These are phyloP conservation scores for Avena atlantica DNA, from an alignment of 176 grass and related monocot genomes.

Conservation along the genomic window DNA sequence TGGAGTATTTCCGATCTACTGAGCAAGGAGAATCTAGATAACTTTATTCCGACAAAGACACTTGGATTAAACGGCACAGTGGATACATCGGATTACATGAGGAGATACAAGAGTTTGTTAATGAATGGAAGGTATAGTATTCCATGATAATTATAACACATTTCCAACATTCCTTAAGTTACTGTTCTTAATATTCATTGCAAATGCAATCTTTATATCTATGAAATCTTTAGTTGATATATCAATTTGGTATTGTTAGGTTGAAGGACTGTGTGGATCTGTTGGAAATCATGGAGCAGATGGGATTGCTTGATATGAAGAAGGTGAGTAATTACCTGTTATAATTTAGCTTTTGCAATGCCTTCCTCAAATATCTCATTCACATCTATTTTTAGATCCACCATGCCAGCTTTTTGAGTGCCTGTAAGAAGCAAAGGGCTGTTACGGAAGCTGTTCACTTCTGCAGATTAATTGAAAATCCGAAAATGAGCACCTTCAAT, in stretches of 20 bases:
- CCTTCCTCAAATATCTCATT: slow-evolving; percentile 40
- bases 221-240: slow-evolving; percentile 10
- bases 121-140: slow-evolving; percentile 77
- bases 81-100: slow-evolving; percentile 62
- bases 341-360: slow-evolving; percentile 25
- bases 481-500: slow-evolving; percentile 97
- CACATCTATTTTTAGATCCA: slow-evolving; percentile 71
- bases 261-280: slow-evolving; percentile 80
- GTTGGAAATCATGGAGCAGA: slow-evolving; percentile 69
- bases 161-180: slow-evolving; percentile 14
- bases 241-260: slow-evolving; percentile 53
- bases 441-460: slow-evolving; percentile 84
- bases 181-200: slow-evolving; percentile 25
- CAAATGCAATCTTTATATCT: slow-evolving; percentile 25
- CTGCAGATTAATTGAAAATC: slow-evolving; percentile 74
- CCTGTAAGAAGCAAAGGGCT: slow-evolving; percentile 81
- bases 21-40: slow-evolving; percentile 52
- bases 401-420: slow-evolving; percentile 89
- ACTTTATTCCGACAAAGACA: slow-evolving; percentile 46
- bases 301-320: slow-evolving; percentile 75
- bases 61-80: slow-evolving; percentile 49
- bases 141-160: slow-evolving; percentile 23
- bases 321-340: slow-evolving; percentile 61
- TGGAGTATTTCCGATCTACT: slow-evolving; percentile 47
- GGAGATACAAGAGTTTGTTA: slow-evolving; percentile 74